Base-by-base conservation (phyloP, 257 asterid species). In the Plectranthus barbatus region DNA sequence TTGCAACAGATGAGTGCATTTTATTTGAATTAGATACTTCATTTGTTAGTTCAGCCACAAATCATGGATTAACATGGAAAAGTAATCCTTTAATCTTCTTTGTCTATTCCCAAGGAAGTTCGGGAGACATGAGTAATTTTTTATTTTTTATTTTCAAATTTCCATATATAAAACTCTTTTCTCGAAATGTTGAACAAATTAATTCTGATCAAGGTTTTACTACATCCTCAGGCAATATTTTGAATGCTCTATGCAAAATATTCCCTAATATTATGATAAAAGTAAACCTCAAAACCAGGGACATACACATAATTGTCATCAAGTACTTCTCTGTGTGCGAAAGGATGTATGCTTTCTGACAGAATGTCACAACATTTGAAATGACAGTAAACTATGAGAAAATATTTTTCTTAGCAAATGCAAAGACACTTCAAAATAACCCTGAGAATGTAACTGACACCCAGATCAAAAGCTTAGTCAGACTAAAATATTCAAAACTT, bases 401-500 rank as follows among this genome's bases (percentile, higher is more conserved):
- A 44, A 13, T 10, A 55, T 20, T 23, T 29, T 26, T 56, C 34
- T 44, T 49, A 23, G 68, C 62, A 51, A 20, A 40, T 15, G 42
- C 17, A 48, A 13, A 60, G 41, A 9, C 1, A 4, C 3, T 66
- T 33, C 46, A 48, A 6, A 36, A 67, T 45, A 26, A 37, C 52
- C 53, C 55, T 18, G 20, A 56, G 24, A 56, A 66, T 55, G 47
- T 18, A 13, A 74, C 42, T 54, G 21, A 47, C 13, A 58, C 49
- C 61, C 34, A 57, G 15, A 53, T 34, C 36, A 42, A 52, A 52
- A 31, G 29, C 20, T 29, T 15, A 42, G 37, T 42, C 51, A 17
- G 44, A 67, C 47, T 63, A 44, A 71, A 48, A 60, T 53, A 59
- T 15, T 33, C 24, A 70, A 39, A 14, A 63, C 95, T 76, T 76